phyloP scores from a whole-genome alignment of 305 asterid species.

The Fraxinus ornus region DNA sequence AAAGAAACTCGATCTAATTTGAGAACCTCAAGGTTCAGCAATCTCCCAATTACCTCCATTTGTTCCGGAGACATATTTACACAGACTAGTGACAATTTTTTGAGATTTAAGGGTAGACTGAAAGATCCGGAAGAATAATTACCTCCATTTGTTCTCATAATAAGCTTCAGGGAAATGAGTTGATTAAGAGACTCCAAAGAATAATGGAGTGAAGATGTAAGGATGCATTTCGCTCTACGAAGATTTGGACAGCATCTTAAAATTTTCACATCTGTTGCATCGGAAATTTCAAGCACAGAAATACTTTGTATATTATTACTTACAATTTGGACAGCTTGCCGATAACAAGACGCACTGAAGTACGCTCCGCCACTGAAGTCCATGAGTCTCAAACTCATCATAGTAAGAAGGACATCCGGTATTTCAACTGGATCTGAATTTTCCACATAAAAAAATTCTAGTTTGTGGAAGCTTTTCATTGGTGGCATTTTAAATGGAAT shows the following conservation, averaged over 20 bases:
- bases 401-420: too few species aligned
- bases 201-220: too few species aligned
- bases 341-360: too few species aligned
- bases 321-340: too few species aligned
- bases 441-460: too few species aligned
- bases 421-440: too few species aligned
- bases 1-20: not conserved
- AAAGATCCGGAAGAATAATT: not conserved
- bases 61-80: accelerated
- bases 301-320: too few species aligned
- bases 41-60: not conserved
- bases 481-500: not conserved
- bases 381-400: too few species aligned
- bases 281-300: too few species aligned
- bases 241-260: not conserved
- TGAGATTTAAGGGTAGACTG: slow-evolving; percentile 10
- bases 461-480: not conserved
- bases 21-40: not conserved
- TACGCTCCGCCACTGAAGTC: too few species aligned
- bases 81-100: not conserved
- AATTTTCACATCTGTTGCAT: too few species aligned
- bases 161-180: not conserved
- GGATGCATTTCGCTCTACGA: not conserved
- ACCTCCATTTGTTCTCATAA: too few species aligned
- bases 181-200: not conserved